phyloP scores from a whole-genome alignment of 2,329 filamentous ascomycete genomes.

The Exophiala alcalophila region DNA sequence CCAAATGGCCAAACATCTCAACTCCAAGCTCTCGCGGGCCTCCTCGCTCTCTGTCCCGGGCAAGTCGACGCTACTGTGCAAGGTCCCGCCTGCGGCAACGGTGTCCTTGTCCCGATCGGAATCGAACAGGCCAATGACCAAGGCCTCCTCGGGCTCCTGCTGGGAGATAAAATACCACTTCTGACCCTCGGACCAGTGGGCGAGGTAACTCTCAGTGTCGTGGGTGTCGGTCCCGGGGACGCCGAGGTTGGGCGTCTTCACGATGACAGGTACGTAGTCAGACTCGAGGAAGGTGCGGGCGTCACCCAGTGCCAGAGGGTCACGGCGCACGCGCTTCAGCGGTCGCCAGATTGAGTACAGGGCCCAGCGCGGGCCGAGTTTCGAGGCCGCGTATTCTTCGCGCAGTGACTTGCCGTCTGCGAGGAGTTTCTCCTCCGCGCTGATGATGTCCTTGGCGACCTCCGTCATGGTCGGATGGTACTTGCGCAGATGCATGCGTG shows the following conservation, averaged over 20 bases:
- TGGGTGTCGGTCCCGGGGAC: conserved; percentile 18
- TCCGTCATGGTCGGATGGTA: conserved; percentile 29
- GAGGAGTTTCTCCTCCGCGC: conserved; percentile 37
- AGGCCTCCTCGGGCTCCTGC: conserved; percentile 24
- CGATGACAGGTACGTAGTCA: conserved; percentile 24
- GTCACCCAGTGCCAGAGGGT: conserved; percentile 26
- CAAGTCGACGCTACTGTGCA: conserved; percentile 25
- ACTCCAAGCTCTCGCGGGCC: conserved; percentile 23
- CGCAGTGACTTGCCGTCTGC: conserved; percentile 22
- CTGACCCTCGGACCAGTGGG: conserved; percentile 23
- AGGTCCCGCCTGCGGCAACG: conserved; percentile 23
- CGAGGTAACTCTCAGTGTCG: conserved; percentile 22
- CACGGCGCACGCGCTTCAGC: conserved; percentile 25
- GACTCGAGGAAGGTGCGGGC: conserved; percentile 23
- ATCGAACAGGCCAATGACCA: conserved; percentile 26
- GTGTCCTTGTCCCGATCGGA: conserved; percentile 25
- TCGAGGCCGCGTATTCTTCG: conserved; percentile 17
- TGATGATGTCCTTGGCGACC: conserved; percentile 28
- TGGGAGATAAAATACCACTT: conserved; percentile 27
- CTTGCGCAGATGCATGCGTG: conserved; percentile 31
- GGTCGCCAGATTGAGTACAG: conserved; percentile 29
- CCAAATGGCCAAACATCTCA: conserved; percentile 25
- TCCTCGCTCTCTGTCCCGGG: conserved; percentile 22
- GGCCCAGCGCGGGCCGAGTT: conserved; percentile 27
- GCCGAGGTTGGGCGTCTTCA: conserved; percentile 24